Evolutionary conservation across 2,329 filamentous ascomycete species (phyloP).

Genomic region (Colletotrichum nymphaeae): DNA sequence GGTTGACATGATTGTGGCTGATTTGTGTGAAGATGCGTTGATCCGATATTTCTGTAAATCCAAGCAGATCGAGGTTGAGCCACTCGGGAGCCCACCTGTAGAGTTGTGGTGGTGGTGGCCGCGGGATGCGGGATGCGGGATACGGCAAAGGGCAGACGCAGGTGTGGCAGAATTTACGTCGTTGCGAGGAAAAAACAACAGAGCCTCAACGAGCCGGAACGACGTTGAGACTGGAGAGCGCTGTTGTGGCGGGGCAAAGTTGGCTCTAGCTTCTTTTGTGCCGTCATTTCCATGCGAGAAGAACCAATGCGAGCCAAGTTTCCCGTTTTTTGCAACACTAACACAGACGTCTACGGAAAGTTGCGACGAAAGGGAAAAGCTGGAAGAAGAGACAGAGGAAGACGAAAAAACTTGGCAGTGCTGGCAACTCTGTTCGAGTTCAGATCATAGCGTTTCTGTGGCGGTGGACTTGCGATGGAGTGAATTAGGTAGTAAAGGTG

Average conservation of each 20-base stretch:
- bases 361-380: neutral
- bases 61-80: neutral
- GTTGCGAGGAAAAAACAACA: neutral
- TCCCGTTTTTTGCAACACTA: neutral
- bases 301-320: neutral
- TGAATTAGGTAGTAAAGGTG: neutral
- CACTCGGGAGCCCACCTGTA: neutral
- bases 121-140: slow-evolving; percentile 5
- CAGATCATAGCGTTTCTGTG: neutral
- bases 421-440: neutral
- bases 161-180: neutral
- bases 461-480: neutral
- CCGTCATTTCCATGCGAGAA: slow-evolving; percentile 1
- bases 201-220: neutral
- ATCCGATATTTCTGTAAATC: neutral
- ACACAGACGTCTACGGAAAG: neutral
- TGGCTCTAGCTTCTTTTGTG: neutral
- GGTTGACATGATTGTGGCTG: slow-evolving; percentile 19
- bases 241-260: neutral
- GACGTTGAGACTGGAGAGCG: neutral
- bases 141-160: neutral
- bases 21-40: neutral
- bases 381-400: no score
- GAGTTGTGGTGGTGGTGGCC: neutral
- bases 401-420: neutral